Conservation (phyloP, 345 rosid species). For the Eucalyptus viminalis region DNA sequence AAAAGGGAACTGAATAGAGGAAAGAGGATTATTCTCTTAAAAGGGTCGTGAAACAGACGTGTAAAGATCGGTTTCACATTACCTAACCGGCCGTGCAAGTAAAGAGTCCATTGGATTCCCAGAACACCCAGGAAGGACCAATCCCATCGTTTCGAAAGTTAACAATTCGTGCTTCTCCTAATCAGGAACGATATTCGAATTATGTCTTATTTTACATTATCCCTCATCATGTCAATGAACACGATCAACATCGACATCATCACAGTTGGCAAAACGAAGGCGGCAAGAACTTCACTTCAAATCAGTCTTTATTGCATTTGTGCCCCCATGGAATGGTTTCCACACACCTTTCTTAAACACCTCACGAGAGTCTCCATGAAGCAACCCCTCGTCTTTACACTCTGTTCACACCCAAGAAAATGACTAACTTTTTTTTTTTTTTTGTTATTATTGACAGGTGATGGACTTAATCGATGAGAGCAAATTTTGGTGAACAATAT, state of each 20-base stretch:
- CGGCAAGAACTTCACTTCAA: not conserved
- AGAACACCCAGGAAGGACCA: not conserved
- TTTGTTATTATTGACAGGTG: not conserved
- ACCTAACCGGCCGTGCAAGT: too few species aligned
- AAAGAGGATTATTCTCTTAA: not conserved
- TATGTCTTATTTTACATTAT: too few species aligned
- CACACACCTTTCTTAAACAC: not conserved
- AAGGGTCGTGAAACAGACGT: not conserved
- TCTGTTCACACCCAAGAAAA: not conserved
- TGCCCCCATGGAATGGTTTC: not conserved
- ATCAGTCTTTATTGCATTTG: not conserved
- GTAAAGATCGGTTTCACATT: not conserved
- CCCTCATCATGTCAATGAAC: not conserved
- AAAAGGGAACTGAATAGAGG: not conserved
- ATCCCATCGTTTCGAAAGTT: not conserved
- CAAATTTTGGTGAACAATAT: too few species aligned
- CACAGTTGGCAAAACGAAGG: not conserved
- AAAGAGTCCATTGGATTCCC: not conserved
- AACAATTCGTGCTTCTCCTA: not conserved
- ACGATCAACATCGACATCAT: not conserved
- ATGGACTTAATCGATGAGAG: not conserved
- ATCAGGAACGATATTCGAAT: not conserved
- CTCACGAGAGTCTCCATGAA: not conserved
- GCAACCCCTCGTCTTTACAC: not conserved
- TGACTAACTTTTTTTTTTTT: not conserved